phyloP scores from a whole-genome alignment of 2,329 filamentous ascomycete genomes.

The Scedosporium apiospermum region DNA sequence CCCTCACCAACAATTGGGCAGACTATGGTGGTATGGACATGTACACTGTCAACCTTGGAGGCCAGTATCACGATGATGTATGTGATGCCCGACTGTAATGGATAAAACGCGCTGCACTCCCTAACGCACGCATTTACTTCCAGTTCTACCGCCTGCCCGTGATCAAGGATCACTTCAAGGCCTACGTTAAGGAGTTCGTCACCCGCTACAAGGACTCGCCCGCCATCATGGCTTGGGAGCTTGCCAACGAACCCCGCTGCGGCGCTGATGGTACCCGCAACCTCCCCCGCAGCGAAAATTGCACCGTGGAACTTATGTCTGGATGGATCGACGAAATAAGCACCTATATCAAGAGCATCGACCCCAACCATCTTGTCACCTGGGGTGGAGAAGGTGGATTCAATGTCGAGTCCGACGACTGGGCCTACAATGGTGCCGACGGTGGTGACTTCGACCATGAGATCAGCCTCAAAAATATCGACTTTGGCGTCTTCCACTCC shows the following conservation, averaged over 20 bases:
- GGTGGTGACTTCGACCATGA: slow-evolving; percentile 45
- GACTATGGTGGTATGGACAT: slow-evolving; percentile 52
- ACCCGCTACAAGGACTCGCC: slow-evolving; percentile 47
- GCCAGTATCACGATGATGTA: slow-evolving; percentile 39
- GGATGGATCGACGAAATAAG: slow-evolving; percentile 45
- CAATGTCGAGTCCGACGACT: slow-evolving; percentile 31
- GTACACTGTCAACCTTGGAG: slow-evolving; percentile 45
- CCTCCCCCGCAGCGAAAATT: slow-evolving; percentile 29
- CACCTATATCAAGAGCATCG: slow-evolving; percentile 41
- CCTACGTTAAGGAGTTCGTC: slow-evolving; percentile 51
- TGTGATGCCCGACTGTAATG: slow-evolving; percentile 9
- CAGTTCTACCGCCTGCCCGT: slow-evolving; percentile 38
- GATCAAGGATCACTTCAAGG: slow-evolving; percentile 43
- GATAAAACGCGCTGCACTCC: background rate
- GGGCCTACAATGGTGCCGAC: slow-evolving; percentile 36
- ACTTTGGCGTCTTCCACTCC: slow-evolving; percentile 45
- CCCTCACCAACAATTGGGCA: slow-evolving; percentile 49
- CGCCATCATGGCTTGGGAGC: slow-evolving; percentile 58
- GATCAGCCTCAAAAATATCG: slow-evolving; percentile 34
- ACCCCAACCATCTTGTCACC: slow-evolving; percentile 42
- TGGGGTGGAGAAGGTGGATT: slow-evolving; percentile 51
- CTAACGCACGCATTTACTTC: background rate
- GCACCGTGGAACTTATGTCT: slow-evolving; percentile 31
- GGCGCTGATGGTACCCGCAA: slow-evolving; percentile 35
- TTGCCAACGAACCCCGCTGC: slow-evolving; percentile 52